Evolutionary conservation across 768 basidiomycete species (phyloP), one percentile per base, ranked within the genome.

Genomic region (Russula dissimulans): DNA sequence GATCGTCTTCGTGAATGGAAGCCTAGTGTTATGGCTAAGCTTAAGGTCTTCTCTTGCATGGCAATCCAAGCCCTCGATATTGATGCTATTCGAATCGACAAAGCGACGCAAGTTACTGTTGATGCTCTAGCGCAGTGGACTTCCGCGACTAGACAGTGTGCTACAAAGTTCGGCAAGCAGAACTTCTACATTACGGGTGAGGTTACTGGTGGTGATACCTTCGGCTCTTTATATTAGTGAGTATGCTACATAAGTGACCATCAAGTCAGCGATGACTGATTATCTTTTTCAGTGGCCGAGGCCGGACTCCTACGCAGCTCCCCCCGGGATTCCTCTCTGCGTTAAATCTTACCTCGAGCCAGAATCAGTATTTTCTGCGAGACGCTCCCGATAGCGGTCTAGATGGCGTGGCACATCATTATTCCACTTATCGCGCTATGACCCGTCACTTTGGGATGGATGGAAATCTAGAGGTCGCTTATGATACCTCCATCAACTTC

Each of bases 1-100:
- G 94, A 97, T 71, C 90, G 94, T 80, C 83, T 95, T 41, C 82
- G 93, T 47, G 94, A 97, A 76, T 97, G 94, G 94, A 81, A 83
- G 26, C 83, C 90, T 0, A 69, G 76, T 1, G 91, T 94, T 53
- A 85, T 89, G 80, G 79, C 77, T 9, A 90, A 87, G 73, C 82
- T 97, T 52, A 76, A 84, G 62, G 74, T 76, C 36, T 94, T 95
- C 70, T 80, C 89, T 1, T 95, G 94, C 76, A 80, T 97, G 78
- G 82, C 85, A 34, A 89, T 97, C 73, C 82, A 83, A 44, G 87
- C 93, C 0, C 82, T 95, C 51, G 94, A 95, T 68, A 78, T 97
- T 66, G 94, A 97, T 70, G 94, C 84, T 58, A 95, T 97, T 70
- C 94, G 94, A 73, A 85, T 97, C 73, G 94, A 95, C 71, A 97